Conservation (phyloP, 306 rosid species). For the Quercus cerris region DNA sequence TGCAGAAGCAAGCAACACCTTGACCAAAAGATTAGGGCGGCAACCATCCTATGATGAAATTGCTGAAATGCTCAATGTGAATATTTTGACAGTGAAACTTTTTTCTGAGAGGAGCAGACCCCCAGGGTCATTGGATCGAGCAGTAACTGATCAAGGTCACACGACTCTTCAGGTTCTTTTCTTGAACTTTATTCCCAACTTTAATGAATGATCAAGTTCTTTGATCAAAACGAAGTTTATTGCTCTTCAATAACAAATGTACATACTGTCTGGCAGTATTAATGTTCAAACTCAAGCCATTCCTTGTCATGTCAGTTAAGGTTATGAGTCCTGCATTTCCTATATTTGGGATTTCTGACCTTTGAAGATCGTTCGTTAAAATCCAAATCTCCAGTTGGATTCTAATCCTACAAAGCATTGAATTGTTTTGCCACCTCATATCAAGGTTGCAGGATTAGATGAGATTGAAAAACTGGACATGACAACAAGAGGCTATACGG, state of each 20-base stretch:
- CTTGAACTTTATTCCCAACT: not conserved
- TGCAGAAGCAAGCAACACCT: constrained; percentile 45
- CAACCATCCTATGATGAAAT: constrained; percentile 56
- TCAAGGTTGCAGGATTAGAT: not conserved
- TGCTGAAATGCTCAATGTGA: constrained; percentile 41
- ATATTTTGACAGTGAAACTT: constrained; percentile 46
- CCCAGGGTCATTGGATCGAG: constrained; percentile 59
- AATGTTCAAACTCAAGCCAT: not conserved
- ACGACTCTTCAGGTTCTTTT: constrained; percentile 55
- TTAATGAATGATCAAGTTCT: not conserved
- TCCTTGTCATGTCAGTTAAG: not conserved
- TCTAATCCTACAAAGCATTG: not conserved
- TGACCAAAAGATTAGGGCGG: constrained; percentile 41
- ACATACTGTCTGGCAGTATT: not conserved
- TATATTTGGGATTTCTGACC: not conserved
- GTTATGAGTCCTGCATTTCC: not conserved
- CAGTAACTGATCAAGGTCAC: constrained; percentile 33
- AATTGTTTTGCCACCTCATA: not conserved
- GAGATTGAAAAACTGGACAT: too few species aligned
- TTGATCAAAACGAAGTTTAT: not conserved
- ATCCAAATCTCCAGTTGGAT: too few species aligned
- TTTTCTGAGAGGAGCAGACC: constrained; percentile 45
- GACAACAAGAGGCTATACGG: too few species aligned
- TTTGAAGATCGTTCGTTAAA: not conserved
- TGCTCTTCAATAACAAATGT: not conserved